Conservation (phyloP, 345 rosid genomes). For the Hypericum androsaemum region DNA sequence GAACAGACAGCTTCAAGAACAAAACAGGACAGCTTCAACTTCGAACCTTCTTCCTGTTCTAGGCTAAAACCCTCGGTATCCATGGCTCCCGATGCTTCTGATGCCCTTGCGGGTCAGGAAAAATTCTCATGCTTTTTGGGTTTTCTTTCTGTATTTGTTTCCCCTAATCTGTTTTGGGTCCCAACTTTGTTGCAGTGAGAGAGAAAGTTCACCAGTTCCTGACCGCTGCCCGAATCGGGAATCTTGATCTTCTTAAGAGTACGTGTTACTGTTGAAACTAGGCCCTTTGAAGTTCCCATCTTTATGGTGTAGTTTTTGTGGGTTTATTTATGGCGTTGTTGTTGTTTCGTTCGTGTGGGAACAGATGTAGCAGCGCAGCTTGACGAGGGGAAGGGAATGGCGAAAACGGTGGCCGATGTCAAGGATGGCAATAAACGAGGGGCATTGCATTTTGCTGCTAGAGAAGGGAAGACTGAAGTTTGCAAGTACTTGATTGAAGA, state of each 20-base stretch:
- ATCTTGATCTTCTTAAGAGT: slow-evolving; percentile 83
- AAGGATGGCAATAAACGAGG: slow-evolving; percentile 93
- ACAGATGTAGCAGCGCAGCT: slow-evolving; percentile 62
- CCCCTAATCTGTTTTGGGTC: not conserved
- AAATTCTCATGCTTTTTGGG: slow-evolving; percentile 12
- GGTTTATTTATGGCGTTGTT: not conserved
- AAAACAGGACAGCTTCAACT: too few relatives aligned
- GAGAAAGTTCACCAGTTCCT: slow-evolving; percentile 60
- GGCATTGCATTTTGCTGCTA: slow-evolving; percentile 88
- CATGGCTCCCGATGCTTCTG: slow-evolving; percentile 78
- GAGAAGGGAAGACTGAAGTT: slow-evolving; percentile 75
- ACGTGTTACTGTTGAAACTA: slow-evolving; percentile 2
- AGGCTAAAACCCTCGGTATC: too few relatives aligned
- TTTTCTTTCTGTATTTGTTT: not conserved
- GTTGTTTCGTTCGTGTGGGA: slow-evolving; percentile 9
- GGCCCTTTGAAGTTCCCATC: not conserved
- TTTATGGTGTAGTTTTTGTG: not conserved
- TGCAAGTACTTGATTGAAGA: slow-evolving; percentile 80
- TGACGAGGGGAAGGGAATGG: slow-evolving; percentile 66
- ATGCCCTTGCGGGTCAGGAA: slow-evolving; percentile 63
- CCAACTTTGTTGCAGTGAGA: slow-evolving; percentile 35
- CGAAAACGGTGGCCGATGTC: slow-evolving; percentile 54
- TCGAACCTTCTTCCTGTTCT: too few relatives aligned
- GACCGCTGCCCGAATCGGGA: slow-evolving; percentile 63
- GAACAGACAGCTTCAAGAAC: too few relatives aligned